Percentiles rank a stretch among this genome's conserved stretches.
These are phyloP conservation scores for Osmanthus fragrans DNA, from an alignment of 257 asterid genomes.

Conservation along the genomic window DNA sequence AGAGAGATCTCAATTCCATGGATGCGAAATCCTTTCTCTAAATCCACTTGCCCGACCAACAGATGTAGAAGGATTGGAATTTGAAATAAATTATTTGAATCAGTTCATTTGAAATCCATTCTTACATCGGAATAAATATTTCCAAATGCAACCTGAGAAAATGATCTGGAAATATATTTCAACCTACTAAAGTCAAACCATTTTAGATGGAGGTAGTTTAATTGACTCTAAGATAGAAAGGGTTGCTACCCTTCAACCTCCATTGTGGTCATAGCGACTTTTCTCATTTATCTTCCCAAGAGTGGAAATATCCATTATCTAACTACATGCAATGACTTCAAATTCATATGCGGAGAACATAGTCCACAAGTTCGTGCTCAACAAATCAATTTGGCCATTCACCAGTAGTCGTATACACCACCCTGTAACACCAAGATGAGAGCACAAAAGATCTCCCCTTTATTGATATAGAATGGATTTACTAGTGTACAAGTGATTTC, in stretches of 20 bases:
- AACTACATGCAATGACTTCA: not conserved
- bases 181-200: not conserved
- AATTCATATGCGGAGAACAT: not conserved
- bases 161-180: not conserved
- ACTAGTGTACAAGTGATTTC: slow-evolving; percentile 6
- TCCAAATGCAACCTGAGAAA: not conserved
- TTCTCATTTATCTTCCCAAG: not conserved
- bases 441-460: not conserved
- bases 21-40: not conserved
- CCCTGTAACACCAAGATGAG: not conserved
- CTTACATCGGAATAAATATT: not conserved
- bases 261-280: not conserved
- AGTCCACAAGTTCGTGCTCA: not conserved
- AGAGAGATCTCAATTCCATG: not conserved
- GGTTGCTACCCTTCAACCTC: not conserved
- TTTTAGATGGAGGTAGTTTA: not conserved
- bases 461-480: not conserved
- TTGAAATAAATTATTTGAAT: not conserved
- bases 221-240: not conserved
- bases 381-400: not conserved
- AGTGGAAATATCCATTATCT: not conserved
- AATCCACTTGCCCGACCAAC: not conserved
- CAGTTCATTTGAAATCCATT: not conserved
- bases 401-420: not conserved
- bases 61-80: not conserved